Conservation (phyloP, 768 basidiomycete genomes). For the Mycena belliarum region DNA sequence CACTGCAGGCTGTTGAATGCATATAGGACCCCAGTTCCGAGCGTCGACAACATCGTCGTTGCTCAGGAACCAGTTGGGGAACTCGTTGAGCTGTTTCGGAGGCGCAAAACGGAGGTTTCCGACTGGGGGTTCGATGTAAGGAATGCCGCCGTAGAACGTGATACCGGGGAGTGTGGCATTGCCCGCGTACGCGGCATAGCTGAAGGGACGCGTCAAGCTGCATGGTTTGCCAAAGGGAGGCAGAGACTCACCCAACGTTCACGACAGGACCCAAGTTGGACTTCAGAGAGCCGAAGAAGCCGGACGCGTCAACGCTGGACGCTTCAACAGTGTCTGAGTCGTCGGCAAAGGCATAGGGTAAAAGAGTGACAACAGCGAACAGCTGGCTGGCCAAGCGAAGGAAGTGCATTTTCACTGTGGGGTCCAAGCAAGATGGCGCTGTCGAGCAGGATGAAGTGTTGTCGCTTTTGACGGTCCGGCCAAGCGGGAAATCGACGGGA, state of each 20-base stretch:
- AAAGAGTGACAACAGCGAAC: slow-evolving; percentile 14
- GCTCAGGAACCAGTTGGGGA: slow-evolving; percentile 4
- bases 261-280: slow-evolving; percentile 21
- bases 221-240: no score
- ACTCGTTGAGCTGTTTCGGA: slow-evolving; percentile 31
- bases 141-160: slow-evolving; percentile 39
- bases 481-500: neutral
- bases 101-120: slow-evolving; percentile 36
- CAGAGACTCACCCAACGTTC: slow-evolving; percentile 14
- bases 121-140: slow-evolving; percentile 37
- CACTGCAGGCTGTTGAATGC: slow-evolving; percentile 41
- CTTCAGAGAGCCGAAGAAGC: neutral
- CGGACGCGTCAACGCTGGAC: neutral
- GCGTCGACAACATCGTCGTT: slow-evolving; percentile 31
- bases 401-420: neutral
- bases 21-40: slow-evolving; percentile 36
- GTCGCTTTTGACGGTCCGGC: neutral
- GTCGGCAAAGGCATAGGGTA: neutral
- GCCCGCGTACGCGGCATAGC: slow-evolving; percentile 31
- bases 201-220: neutral
- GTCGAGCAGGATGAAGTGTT: neutral
- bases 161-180: slow-evolving; percentile 29
- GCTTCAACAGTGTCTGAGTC: no score
- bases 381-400: neutral
- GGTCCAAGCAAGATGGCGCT: neutral